phyloP scores from a whole-genome alignment of 1,284 basidiomycete genomes.

The Xanthoconium separans region DNA sequence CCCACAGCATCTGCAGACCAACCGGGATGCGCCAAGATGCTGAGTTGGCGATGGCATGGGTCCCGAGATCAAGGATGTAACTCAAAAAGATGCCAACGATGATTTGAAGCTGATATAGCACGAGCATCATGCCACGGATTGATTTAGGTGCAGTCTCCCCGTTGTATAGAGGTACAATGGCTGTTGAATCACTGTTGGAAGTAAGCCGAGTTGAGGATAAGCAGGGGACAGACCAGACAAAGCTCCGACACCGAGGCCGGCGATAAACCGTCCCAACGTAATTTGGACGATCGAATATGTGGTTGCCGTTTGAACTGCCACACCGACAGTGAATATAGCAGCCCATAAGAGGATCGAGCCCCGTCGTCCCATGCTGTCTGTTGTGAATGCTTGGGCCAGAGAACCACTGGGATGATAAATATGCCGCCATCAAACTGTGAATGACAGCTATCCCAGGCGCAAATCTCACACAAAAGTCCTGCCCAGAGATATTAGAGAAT shows the following conservation, averaged over 20 bases:
- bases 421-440: constrained; percentile 4
- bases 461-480: constrained; percentile 57
- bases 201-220: not conserved
- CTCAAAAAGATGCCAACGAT: constrained; percentile 18
- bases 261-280: constrained; percentile 65
- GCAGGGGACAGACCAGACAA: constrained; percentile 47
- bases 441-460: not conserved
- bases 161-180: constrained; percentile 78
- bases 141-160: constrained; percentile 78
- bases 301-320: constrained; percentile 69
- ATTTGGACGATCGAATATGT: constrained; percentile 62
- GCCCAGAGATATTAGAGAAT: not conserved
- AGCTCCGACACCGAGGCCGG: constrained; percentile 74
- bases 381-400: constrained; percentile 70
- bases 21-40: constrained; percentile 76
- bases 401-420: constrained; percentile 48
- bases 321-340: constrained; percentile 68
- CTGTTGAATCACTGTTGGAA: constrained; percentile 32
- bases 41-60: constrained; percentile 50
- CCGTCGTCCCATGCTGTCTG: constrained; percentile 70
- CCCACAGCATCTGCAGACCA: constrained; percentile 67
- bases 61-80: constrained; percentile 29
- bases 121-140: constrained; percentile 69
- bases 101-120: constrained; percentile 76
- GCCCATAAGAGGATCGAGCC: constrained; percentile 77